Evolutionary conservation across 139 green algal species (phyloP), one percentile per base, ranked within the genome.

Genomic region (Haematococcus lacustris): DNA sequence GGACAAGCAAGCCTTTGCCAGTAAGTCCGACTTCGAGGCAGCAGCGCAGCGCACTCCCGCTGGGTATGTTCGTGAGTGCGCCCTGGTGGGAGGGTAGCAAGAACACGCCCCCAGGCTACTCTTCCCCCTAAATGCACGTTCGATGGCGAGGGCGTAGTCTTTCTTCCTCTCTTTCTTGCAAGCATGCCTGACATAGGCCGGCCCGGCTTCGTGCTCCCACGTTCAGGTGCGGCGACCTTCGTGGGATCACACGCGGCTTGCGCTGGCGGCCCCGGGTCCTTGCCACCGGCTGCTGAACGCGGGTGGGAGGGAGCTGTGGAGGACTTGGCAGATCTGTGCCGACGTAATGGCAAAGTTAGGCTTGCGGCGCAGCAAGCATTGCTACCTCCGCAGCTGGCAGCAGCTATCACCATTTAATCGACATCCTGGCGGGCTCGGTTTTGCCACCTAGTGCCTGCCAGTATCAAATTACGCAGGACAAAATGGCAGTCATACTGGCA

Each of bases 261-360:
- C 40, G 26, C 38, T 6, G 2, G 33, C 6, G 34, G 68, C 51
- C 3, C 6, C 2, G 4, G 32, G 30, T 59, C 40, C n/a, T 30
- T 3, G 32, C 4, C 59, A 2, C 76, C 63, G 25, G 72, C 35
- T 13, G 13, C 32, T 4, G 35, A 71, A 2, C 71, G 70, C 34
- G 25, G n/a, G 1, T 78, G 90, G 38, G 79, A 88, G 53, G 81
- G 70, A 23, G 87, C 85, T 1, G 32, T 88, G 33, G 78, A 85
- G 35, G 86, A 89, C n/a, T 71, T 93, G 32, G 82, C 78, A 3
- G 88, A 94, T 38, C 68, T 90, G 68, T 89, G 83, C 51, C 68
- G 89, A 47, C 82, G 89, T 35, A 89, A 91, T 71, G 73, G 70
- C 35, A 77, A 83, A 3, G 69, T 76, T 23, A 68, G 66, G 38